phyloP scores from a whole-genome alignment of 352 stramenopile genomes.

The Thalassiosira mediterranea region DNA sequence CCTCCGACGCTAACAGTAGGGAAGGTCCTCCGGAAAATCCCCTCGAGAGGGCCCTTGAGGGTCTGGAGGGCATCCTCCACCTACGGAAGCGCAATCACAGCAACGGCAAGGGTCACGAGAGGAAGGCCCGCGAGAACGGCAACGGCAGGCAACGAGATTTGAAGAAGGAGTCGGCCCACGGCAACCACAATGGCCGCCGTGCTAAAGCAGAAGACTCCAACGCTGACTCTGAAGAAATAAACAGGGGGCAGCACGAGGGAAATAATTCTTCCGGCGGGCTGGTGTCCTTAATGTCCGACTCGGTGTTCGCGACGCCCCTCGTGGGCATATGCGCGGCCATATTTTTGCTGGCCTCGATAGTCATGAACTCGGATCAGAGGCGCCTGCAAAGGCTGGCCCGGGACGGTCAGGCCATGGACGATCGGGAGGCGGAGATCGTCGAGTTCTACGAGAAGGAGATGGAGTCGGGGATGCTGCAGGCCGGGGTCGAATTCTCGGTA shows the following conservation, averaged over 20 bases:
- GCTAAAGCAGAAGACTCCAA: not conserved
- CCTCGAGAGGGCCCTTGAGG: conserved; percentile 5
- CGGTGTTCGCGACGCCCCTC: conserved; percentile 2
- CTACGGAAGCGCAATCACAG: conserved; percentile 1
- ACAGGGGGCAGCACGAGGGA: not conserved
- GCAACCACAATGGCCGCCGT: not conserved
- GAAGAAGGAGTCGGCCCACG: not conserved
- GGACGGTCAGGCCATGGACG: conserved; percentile 32
- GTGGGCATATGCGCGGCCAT: conserved; percentile 15
- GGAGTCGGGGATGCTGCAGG: conserved; percentile 22
- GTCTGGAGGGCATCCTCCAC: conserved; percentile 6
- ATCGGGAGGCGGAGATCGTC: conserved; percentile 53
- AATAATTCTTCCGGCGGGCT: not conserved
- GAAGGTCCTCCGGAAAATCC: conserved; percentile 3
- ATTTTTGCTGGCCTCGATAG: conserved; percentile 30
- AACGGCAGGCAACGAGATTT: not conserved
- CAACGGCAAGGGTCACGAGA: not conserved
- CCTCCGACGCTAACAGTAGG: not conserved
- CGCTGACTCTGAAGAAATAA: not conserved
- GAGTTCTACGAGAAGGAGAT: conserved; percentile 62
- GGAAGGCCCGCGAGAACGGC: not conserved
- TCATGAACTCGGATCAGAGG: not conserved
- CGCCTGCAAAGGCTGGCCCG: not conserved
- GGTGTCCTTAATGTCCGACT: not conserved
- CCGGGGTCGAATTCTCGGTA: not conserved